A percentile compares a stretch with the other conserved stretches of the same genome.
Conservation (phyloP, 495 filamentous ascomycete species). For the Stereocaulon alpinum region DNA sequence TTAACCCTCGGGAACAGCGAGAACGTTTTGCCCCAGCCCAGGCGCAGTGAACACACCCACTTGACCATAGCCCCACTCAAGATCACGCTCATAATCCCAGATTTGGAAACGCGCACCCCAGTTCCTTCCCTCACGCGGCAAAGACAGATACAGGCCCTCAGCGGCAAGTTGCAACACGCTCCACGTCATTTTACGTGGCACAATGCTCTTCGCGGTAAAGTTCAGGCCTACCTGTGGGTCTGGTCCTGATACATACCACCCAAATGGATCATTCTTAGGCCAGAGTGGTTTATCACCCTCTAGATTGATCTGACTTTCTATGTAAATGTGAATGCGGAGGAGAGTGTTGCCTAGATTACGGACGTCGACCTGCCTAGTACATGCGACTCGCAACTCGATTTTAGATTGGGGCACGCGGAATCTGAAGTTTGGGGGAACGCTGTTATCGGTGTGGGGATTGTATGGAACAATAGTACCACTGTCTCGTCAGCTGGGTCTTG, state of each 20-base stretch:
- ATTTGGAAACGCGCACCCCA: neutral
- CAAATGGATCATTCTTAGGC: slow-evolving; percentile 8
- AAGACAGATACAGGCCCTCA: neutral
- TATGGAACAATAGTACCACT: neutral
- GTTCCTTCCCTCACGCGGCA: neutral
- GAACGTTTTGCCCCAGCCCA: neutral
- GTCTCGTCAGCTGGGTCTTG: neutral
- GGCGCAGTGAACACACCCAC: neutral
- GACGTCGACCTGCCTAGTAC: neutral
- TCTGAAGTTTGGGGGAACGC: neutral
- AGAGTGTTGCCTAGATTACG: neutral
- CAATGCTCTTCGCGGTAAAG: neutral
- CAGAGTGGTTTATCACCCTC: neutral
- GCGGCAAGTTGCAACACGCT: neutral
- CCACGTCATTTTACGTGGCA: neutral
- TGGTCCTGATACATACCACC: neutral
- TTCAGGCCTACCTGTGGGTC: neutral
- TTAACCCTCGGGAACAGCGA: neutral
- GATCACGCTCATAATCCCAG: neutral
- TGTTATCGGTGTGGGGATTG: neutral
- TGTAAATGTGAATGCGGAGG: neutral
- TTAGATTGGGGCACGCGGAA: slow-evolving; percentile 1
- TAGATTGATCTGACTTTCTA: neutral
- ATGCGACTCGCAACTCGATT: slow-evolving; percentile 1
- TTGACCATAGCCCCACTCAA: slow-evolving; percentile 1